Base-by-base conservation (phyloP, 1,139 yeast species). In the Candida glucosophila region DNA sequence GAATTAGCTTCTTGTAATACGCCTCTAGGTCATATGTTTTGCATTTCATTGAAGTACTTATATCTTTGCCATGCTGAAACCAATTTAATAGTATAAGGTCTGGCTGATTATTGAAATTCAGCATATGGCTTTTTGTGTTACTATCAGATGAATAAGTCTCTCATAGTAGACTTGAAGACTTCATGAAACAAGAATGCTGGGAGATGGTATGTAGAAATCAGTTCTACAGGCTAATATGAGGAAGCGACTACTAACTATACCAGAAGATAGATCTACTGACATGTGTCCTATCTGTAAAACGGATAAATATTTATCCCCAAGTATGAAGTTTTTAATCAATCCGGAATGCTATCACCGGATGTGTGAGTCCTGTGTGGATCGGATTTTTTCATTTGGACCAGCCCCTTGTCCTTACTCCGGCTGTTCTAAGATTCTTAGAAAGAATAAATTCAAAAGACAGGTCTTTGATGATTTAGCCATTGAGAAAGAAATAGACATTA, bases 271-370 rank as follows among this genome's bases (percentile, higher is more conserved):
- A 21, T 33, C 70, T 5, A 60, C 61, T 52, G 98, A 90, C 56
- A 78, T 88, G 77, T 90, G 99, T 64, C 98, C 98, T 20, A 86
- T 92, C 45, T 90, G 99, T 64, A 85, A 90, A 55, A 86, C 97
- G 23, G 95, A 92, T 50, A 65, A 90, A 51, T 90, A 90, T 52
- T 64, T 90, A 35, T 85, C 95, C 23, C 97, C 98, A 19, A 88
- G 88, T 43, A 82, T 90, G 81, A 76, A 70, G 41, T 88, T 90
- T 47, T 70, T 90, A 30, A 88, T 90, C 34, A 90, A 90, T 44
- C 95, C 97, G 1, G 98, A 90, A 49, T 90, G 99, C 55, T 90
- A 92, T 49, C 99, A 90, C 49, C 88, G 85, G 63, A 90, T 90
- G 52, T 90, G 98, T 57, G 95, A 85, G 47, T 78, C 94, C 3